These are phyloP conservation scores for Neocatenulostroma microsporum DNA, from an alignment of 2,329 filamentous ascomycete species.

Conservation along the genomic window DNA sequence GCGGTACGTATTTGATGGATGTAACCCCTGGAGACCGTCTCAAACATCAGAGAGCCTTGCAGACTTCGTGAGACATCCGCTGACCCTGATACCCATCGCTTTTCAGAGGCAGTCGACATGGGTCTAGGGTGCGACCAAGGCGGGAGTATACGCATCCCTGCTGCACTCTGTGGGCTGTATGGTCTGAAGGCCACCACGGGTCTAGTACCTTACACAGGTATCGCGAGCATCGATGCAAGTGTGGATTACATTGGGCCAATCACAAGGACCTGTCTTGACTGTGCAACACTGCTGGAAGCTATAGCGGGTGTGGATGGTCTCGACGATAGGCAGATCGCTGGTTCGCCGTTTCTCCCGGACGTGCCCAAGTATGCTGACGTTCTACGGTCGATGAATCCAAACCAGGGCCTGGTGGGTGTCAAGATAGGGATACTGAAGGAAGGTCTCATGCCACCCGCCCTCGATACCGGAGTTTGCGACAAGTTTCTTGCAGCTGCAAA, in stretches of 20 bases:
- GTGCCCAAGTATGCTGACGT: conserved; percentile 24
- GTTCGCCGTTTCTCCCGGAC: conserved; percentile 21
- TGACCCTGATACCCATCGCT: no score
- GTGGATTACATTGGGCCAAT: conserved; percentile 43
- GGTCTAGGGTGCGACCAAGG: conserved; percentile 52
- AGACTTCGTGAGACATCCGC: no score
- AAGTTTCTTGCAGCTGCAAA: conserved; percentile 31
- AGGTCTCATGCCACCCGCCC: conserved; percentile 30
- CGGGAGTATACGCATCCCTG: conserved; percentile 65
- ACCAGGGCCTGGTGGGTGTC: conserved; percentile 22
- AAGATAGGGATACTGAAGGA: conserved; percentile 40
- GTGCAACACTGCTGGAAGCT: conserved; percentile 37
- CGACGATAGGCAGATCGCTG: conserved; percentile 31
- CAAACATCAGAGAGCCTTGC: no score
- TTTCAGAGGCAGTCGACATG: conserved; percentile 30
- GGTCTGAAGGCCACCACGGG: conserved; percentile 70
- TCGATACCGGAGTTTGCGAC: conserved; percentile 32
- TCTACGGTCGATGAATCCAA: conserved; percentile 10
- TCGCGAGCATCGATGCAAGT: conserved; percentile 34
- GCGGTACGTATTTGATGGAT: no score
- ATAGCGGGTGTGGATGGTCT: conserved; percentile 45
- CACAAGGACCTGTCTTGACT: conserved; percentile 37
- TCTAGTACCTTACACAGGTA: conserved; percentile 45
- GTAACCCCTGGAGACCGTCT: no score
- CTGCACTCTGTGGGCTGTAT: conserved; percentile 69